Evolutionary conservation across 2,329 filamentous ascomycete species (phyloP).

Genomic region (Triangularia setosa): DNA sequence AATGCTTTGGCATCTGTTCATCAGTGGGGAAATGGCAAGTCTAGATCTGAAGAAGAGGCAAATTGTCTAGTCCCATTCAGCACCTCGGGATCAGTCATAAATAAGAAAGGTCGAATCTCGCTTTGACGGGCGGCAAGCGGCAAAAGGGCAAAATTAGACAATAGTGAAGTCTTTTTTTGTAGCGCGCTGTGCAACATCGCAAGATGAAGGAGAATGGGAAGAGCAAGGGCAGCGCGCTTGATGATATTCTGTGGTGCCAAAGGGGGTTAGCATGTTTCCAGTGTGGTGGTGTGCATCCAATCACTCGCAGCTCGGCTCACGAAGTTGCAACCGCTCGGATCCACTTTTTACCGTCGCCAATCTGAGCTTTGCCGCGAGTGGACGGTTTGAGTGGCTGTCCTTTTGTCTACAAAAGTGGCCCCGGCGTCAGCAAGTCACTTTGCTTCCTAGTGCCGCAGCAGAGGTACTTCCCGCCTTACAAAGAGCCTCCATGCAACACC

Average conservation of each 20-base stretch:
- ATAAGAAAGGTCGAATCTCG: background rate
- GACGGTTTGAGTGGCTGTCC: slow-evolving; percentile 22
- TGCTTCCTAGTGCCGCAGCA: background rate
- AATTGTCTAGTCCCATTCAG: background rate
- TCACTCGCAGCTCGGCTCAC: slow-evolving; percentile 22
- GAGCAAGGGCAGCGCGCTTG: background rate
- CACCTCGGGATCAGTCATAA: background rate
- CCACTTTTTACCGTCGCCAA: slow-evolving; percentile 19
- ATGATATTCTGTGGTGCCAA: background rate
- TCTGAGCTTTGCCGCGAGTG: slow-evolving; percentile 22
- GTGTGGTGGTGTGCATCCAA: slow-evolving; percentile 22
- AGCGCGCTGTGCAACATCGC: background rate
- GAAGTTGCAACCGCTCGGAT: slow-evolving; percentile 18
- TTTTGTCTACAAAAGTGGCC: slow-evolving; percentile 15
- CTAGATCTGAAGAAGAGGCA: background rate
- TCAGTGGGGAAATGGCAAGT: background rate
- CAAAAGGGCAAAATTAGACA: background rate
- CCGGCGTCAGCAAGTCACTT: slow-evolving; percentile 11
- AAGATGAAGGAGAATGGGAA: background rate
- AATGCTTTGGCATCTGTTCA: background rate
- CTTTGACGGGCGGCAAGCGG: background rate
- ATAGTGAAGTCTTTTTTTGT: background rate
- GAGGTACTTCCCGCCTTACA: background rate
- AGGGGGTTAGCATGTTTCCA: slow-evolving; percentile 9
- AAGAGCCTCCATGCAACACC: background rate